A percentile compares a stretch with the other conserved stretches of the same genome.
Conservation (phyloP, 1,139 yeast species). For the Debaryomyces nepalensis region DNA sequence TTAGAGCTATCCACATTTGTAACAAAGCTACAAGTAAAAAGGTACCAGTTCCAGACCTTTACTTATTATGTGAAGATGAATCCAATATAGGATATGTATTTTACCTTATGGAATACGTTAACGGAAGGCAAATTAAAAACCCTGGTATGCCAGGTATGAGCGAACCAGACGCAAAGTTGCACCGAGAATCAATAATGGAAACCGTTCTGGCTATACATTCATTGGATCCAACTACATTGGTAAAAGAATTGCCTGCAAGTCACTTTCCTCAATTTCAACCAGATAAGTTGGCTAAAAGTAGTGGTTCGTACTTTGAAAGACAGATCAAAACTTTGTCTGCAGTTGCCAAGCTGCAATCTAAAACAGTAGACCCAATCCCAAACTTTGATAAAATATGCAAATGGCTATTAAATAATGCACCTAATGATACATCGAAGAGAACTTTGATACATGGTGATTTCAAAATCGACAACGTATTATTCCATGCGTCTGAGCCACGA, state of each 20-base stretch:
- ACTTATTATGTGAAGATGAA: constrained; percentile 57
- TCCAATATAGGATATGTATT: constrained; percentile 54
- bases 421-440: constrained; percentile 52
- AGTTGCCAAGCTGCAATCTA: constrained; percentile 56
- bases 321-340: constrained; percentile 55
- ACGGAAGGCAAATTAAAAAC: constrained; percentile 62
- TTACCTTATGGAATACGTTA: constrained; percentile 63
- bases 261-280: constrained; percentile 53
- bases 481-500: constrained; percentile 52
- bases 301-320: constrained; percentile 54
- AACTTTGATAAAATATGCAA: constrained; percentile 46
- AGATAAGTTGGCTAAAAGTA: constrained; percentile 25
- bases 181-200: constrained; percentile 58
- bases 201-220: constrained; percentile 59
- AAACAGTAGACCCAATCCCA: constrained; percentile 56
- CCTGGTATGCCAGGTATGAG: constrained; percentile 52
- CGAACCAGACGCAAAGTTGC: constrained; percentile 26
- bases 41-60: constrained; percentile 57
- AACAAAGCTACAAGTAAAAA: constrained; percentile 29
- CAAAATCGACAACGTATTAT: constrained; percentile 66
- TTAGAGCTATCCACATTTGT: constrained; percentile 48
- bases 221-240: constrained; percentile 51
- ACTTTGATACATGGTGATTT: constrained; percentile 70
- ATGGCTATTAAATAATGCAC: constrained; percentile 49
- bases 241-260: constrained; percentile 47